phyloP scores from a whole-genome alignment of 2,329 filamentous ascomycete genomes.

The Hypoxylon sp. region DNA sequence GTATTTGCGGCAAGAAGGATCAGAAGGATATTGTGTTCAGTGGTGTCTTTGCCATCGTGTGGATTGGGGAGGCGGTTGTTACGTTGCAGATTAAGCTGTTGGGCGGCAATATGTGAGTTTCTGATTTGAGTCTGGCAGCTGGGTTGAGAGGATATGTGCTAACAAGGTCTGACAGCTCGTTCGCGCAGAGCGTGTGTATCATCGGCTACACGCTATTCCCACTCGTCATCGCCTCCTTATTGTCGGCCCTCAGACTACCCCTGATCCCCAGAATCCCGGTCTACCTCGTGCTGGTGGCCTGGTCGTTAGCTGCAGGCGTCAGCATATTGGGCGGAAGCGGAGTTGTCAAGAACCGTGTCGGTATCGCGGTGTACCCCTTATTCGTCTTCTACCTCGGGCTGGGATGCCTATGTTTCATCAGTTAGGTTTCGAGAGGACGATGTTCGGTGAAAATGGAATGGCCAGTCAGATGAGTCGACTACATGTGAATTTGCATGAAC shows the following conservation, averaged over 20 bases:
- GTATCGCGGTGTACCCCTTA: constrained; percentile 92
- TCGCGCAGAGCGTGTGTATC: constrained; percentile 97
- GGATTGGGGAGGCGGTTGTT: constrained; percentile 96
- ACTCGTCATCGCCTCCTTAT: constrained; percentile 89
- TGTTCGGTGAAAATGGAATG: not conserved
- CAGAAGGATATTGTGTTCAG: constrained; percentile 94
- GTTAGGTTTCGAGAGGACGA: constrained; percentile 64
- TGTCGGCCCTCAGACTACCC: constrained; percentile 85
- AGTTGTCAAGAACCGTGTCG: constrained; percentile 93
- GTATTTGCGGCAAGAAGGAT: constrained; percentile 80
- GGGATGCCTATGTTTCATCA: constrained; percentile 97
- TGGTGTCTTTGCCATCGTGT: constrained; percentile 95
- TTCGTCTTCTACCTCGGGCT: constrained; percentile 95
- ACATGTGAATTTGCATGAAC: constrained; percentile 30
- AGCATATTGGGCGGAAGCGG: constrained; percentile 96
- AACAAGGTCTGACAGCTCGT: constrained; percentile 74
- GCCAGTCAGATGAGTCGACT: constrained; percentile 1
- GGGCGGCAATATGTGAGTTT: constrained; percentile 93
- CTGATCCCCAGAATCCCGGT: constrained; percentile 89
- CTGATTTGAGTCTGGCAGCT: too few species aligned
- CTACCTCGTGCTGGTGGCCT: constrained; percentile 87
- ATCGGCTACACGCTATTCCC: constrained; percentile 99
- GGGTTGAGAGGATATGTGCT: constrained; percentile 13
- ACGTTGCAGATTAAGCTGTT: constrained; percentile 98
- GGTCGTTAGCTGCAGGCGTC: constrained; percentile 94